Base-by-base conservation (phyloP, 108 stramenopile genomes). In the Cyclotella cryptica region DNA sequence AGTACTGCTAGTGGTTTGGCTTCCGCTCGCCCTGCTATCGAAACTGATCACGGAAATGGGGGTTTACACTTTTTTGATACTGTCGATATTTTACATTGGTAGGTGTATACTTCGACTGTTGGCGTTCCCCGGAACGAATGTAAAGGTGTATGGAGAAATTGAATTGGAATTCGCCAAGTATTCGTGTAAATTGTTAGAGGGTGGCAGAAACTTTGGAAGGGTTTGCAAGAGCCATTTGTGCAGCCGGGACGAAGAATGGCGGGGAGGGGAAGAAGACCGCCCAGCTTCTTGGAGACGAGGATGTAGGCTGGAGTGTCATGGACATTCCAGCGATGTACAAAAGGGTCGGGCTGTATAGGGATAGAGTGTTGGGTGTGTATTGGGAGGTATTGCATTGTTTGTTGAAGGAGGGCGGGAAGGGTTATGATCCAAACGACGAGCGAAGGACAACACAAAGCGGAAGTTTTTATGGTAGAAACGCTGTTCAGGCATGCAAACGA, bases 81-180 rank as follows among this genome's bases (percentile, higher is more conserved):
- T 40, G 0, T 39, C 53, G 2, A 52, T 92, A 0, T 72, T 88
- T 35, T 60, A 83, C 62, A 60, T 84, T 13, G 92, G 94, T 26
- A 72, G 92, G 58, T 78, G 71, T 40, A 69, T 95, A 22, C 79
- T 95, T 27, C 88, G 93, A 3, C 69, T 92, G 75, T 80, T 96
- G 35, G 92, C 93, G 19, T 93, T 96, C 78, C 95, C 95, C 10
- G 92, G 95, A n/a, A 77, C 91, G 2, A 88, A 88, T 51, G 68
- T 77, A 24, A 79, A 87, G 14, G 84, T 96, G 13, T 80, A 81
- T 12, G 77, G 78, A 3, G 95, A 96, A 44, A 90, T 96, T 53
- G 92, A 93, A 71, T 59, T 71, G 28, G 95, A 96, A 79, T 96
- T 93, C 75, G 79, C 88, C 1, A 87, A 81, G 66, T 96, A 96